Base-by-base conservation (phyloP, 768 basidiomycete genomes). In the Psilocybe tampanensis region DNA sequence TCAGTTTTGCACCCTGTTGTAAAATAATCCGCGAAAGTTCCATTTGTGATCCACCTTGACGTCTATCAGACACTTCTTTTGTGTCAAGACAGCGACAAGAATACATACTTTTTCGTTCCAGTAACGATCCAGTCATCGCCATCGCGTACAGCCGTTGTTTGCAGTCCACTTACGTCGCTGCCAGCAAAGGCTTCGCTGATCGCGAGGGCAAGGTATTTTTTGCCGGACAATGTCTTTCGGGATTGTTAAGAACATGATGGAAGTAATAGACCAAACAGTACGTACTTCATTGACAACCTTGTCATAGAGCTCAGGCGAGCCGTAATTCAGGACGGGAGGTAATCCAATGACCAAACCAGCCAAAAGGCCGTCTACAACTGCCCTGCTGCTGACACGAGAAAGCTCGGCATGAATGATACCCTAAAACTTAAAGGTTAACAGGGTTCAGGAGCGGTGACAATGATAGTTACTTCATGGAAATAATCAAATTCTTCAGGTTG, bases 181-280 rank as follows among this genome's bases (percentile, higher is more conserved):
- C 92, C 92, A 2, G 94, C 95, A 62, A 95, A 96, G 0, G 95
- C 93, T 73, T 98, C 96, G 44, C 87, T 89, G 66, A 98, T 93
- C 8, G 96, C 96, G 32, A 98, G 78, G 8, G 88, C 89, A 60
- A 97, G 88, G 64, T 85, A 92, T 72, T 94, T 93, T 72, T 88
- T 90, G 8, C 90, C 92, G 2, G 79, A 73, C 13, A 91, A 76
- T 9, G 67, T 71, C 78, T 81, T 41, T 3, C 47, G 2, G 15
- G 41, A 42, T 47, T 17, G 19, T 60, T 3, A 47, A 18, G 32
- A 47, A 39, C 6, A 44, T 12, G 17, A 34, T 7, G 15, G 19
- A 22, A 2, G 41, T 13, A 36, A 47, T 19, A 29, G 15, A n/a
- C 29, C 4, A 53, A 19, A 2, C n/a, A 34, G 36, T 1, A 67